Evolutionary conservation across 2,329 filamentous ascomycete genomes (phyloP).

Genomic region (Penicillium fuscoglaucum): DNA sequence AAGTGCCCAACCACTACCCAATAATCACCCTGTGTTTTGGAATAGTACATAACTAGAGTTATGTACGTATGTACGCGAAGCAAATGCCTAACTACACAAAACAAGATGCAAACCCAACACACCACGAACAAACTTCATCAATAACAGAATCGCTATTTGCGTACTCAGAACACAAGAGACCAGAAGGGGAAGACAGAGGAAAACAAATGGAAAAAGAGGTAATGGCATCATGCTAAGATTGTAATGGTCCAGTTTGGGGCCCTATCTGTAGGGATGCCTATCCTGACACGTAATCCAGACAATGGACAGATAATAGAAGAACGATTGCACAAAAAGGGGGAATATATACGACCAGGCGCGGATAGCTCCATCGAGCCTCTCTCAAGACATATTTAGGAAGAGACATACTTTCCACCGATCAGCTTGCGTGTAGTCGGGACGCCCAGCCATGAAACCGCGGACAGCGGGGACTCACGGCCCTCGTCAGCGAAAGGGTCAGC

Average conservation of each 20-base stretch:
- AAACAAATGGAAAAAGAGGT: conserved; percentile 3
- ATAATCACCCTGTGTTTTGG: neutral
- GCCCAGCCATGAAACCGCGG: conserved; percentile 59
- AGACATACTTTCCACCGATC: conserved; percentile 74
- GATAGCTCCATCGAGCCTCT: neutral
- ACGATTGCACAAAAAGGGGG: neutral
- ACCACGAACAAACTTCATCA: conserved; percentile 14
- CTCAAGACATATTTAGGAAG: conserved; percentile 35
- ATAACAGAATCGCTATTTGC: conserved; percentile 25
- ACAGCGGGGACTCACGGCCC: conserved; percentile 33
- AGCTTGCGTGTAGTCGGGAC: conserved; percentile 68
- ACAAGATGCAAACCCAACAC: conserved; percentile 3
- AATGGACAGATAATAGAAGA: neutral
- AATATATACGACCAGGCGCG: conserved; percentile 21
- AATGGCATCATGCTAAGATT: conserved; percentile 1
- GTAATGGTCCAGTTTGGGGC: neutral
- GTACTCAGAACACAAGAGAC: conserved; percentile 8
- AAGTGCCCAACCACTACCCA: neutral
- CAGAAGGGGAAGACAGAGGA: neutral
- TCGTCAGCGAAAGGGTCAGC: conserved; percentile 53
- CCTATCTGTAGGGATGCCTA: neutral
- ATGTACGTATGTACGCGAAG: conserved; percentile 3
- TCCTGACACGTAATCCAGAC: conserved; percentile 5
- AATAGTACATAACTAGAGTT: neutral
- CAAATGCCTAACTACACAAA: conserved; percentile 19